Conservation (phyloP, 176 grass and related monocot species). For the Tuctoria greenei region DNA sequence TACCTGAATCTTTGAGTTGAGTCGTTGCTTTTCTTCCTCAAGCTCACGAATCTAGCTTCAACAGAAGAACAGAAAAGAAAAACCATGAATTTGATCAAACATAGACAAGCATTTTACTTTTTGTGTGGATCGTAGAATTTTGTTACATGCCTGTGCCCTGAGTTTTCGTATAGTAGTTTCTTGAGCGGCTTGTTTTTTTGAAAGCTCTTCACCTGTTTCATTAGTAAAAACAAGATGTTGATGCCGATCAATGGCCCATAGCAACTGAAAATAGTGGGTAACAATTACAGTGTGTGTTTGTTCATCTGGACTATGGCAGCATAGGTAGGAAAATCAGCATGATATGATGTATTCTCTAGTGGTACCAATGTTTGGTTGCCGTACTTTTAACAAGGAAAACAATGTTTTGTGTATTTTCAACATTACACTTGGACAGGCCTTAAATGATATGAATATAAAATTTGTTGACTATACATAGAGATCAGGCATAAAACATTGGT, state of each 20-base stretch:
- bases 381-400: slow-evolving; percentile 15
- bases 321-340: slow-evolving; percentile 12
- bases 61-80: slow-evolving; percentile 32
- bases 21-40: slow-evolving; percentile 95
- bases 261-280: not conserved
- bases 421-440: not conserved
- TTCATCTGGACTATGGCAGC: slow-evolving; percentile 5
- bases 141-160: slow-evolving; percentile 78
- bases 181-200: slow-evolving; percentile 98
- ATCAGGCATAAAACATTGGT: slow-evolving; percentile 16
- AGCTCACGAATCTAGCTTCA: slow-evolving; percentile 87
- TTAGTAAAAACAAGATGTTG: slow-evolving; percentile 13
- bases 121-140: slow-evolving; percentile 14
- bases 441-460: slow-evolving; percentile 17
- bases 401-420: not conserved
- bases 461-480: slow-evolving; percentile 19
- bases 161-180: slow-evolving; percentile 98
- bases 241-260: slow-evolving; percentile 18
- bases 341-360: not conserved
- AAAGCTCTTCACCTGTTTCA: slow-evolving; percentile 95
- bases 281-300: not conserved
- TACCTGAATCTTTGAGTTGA: slow-evolving; percentile 98
- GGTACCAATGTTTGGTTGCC: not conserved
- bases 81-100: slow-evolving; percentile 23
- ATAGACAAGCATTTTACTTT: slow-evolving; percentile 13